A percentile compares a stretch with the other conserved stretches of the same genome.
phyloP scores from a whole-genome alignment of 192 early-diverging fungal genomes.

The Podochytrium sp. region DNA sequence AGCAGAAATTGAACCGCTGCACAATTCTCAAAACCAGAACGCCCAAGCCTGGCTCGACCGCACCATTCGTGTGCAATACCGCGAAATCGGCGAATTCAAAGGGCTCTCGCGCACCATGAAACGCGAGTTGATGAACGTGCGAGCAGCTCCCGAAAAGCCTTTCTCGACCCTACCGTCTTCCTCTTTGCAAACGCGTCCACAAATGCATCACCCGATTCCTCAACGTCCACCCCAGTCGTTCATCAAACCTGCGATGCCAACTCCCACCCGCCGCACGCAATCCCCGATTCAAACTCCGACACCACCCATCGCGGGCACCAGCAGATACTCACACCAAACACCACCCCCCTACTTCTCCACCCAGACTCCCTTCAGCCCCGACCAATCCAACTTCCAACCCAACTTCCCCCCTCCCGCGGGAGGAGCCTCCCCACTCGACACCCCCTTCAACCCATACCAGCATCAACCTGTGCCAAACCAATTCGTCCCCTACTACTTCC shows the following conservation, averaged over 20 bases:
- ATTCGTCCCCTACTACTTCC: not conserved
- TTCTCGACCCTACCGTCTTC: not conserved
- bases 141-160: not conserved
- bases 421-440: too few species aligned
- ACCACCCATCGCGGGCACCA: not conserved
- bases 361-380: not conserved
- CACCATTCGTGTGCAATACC: slow-evolving; percentile 46
- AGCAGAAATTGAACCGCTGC: not conserved
- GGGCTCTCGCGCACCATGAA: slow-evolving; percentile 1
- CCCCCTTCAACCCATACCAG: too few species aligned
- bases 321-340: not conserved
- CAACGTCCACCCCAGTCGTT: not conserved
- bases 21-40: slow-evolving; percentile 30
- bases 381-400: too few species aligned
- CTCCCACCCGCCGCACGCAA: not conserved
- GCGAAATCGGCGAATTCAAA: slow-evolving; percentile 35
- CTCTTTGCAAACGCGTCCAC: not conserved
- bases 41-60: slow-evolving; percentile 38
- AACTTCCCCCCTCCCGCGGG: not conserved
- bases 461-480: not conserved
- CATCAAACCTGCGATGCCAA: not conserved
- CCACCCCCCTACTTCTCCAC: not conserved
- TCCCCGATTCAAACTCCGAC: not conserved
- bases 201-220: not conserved
- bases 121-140: not conserved